Evolutionary conservation across 2,329 filamentous ascomycete species (phyloP), one percentile per base, ranked within the genome.

Genomic region (Plenodomus tracheiphilus): DNA sequence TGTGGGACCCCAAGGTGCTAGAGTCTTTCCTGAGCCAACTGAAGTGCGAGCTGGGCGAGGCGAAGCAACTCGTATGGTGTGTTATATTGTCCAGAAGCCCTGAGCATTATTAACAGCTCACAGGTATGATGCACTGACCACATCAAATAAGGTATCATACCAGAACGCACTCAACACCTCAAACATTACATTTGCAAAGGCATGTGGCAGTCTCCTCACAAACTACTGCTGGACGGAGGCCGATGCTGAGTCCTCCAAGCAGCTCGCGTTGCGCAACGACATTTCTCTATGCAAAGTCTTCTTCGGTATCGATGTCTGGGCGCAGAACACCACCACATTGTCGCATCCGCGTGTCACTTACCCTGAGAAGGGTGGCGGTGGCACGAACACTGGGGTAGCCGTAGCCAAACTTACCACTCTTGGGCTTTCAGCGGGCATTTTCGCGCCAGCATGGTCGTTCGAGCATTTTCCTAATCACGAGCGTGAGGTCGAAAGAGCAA

Each of bases 101-200:
- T 17, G 18, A 20, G n/a, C 15, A 4, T n/a, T 30, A 4, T 30
- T 32, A 11, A 32, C 28, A 32, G 4, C 35, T 13, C 8, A 20
- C 16, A 75, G 74, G 75, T 79, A 78, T 47, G 76, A 78, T 59
- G 74, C 77, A 10, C 57, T 79, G 13, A 78, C 75, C 4, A 60
- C 61, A 1, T 57, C 65, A 17, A 77, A 78, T 46, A 71, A 66
- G 46, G 61, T 77, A 13, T 61, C 66, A 3, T 78, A 77, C 49
- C 75, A 78, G 49, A 78, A 79, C 44, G 67, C 67, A n/a, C 55
- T 79, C 4, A 77, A 68, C 2, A 38, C 48, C 1, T 50, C 65
- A 34, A 79, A 79, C 46, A 48, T 71, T 1, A 52, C 59, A 1
- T 76, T 76, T 44, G 68, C 73, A 13, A 51, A 61, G 44, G 70